A percentile compares a stretch with the other conserved stretches of the same genome.
Conservation (phyloP, 352 stramenopile species). For the Globisporangium cystogenes region DNA sequence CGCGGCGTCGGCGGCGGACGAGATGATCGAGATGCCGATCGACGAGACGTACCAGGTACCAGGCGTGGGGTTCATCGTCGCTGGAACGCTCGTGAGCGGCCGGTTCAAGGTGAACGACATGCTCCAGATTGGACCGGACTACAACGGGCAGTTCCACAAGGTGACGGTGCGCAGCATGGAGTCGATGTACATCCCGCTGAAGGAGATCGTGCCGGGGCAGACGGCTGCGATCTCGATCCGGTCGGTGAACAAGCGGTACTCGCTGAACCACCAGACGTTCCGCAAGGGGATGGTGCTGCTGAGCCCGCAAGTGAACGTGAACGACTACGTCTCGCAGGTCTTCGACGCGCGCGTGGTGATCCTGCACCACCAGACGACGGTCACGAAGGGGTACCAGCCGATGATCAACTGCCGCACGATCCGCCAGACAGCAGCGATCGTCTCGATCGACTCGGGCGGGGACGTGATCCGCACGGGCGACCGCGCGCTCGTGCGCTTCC, state of each 20-base stretch:
- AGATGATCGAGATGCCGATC: slow-evolving; percentile 83
- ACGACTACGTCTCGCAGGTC: slow-evolving; percentile 68
- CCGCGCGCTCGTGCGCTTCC: slow-evolving; percentile 84
- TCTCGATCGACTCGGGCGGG: slow-evolving; percentile 77
- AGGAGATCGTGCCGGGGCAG: slow-evolving; percentile 83
- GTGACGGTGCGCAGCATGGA: slow-evolving; percentile 85
- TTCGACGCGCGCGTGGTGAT: slow-evolving; percentile 94
- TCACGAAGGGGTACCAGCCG: slow-evolving; percentile 91
- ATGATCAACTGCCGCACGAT: slow-evolving; percentile 94
- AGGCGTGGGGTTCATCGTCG: slow-evolving; percentile 92
- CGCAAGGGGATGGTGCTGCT: slow-evolving; percentile 92
- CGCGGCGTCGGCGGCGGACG: slow-evolving; percentile 6
- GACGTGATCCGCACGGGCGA: slow-evolving; percentile 90
- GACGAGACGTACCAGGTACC: slow-evolving; percentile 91
- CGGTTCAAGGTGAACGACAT: slow-evolving; percentile 84
- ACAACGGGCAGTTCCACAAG: slow-evolving; percentile 84
- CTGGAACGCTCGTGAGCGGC: slow-evolving; percentile 91
- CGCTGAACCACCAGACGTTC: slow-evolving; percentile 78
- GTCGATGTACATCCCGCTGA: slow-evolving; percentile 87
- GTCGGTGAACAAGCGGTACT: slow-evolving; percentile 87
- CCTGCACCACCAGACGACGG: slow-evolving; percentile 94
- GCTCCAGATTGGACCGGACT: slow-evolving; percentile 89
- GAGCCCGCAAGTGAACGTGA: slow-evolving; percentile 69
- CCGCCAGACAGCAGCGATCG: slow-evolving; percentile 87
- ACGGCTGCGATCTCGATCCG: slow-evolving; percentile 82